Evolutionary conservation across 139 green algal genomes (phyloP).

Genomic region (Coelastrella sp.): DNA sequence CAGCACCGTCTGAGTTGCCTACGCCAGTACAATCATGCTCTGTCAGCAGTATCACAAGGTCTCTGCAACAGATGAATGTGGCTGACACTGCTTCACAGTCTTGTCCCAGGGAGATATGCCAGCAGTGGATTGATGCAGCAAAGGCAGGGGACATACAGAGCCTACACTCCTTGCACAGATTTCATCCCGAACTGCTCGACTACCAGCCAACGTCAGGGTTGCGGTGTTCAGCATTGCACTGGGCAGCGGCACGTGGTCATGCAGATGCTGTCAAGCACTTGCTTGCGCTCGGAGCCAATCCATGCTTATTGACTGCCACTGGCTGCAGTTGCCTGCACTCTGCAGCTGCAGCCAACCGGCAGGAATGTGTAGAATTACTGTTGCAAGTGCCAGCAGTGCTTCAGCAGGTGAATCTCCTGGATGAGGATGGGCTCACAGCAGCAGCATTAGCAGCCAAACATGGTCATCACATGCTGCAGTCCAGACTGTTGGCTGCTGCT

Average conservation of each 20-base stretch:
- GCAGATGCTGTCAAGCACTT: constrained; percentile 7
- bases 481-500: not conserved
- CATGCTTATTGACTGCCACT: not conserved
- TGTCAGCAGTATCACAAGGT: too few species aligned
- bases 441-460: constrained; percentile 5
- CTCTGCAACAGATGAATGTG: too few species aligned
- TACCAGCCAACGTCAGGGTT: not conserved
- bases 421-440: constrained; percentile 31
- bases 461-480: constrained; percentile 17
- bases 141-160: not conserved
- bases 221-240: constrained; percentile 14
- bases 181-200: not conserved
- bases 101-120: not conserved
- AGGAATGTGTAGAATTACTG: not conserved
- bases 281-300: not conserved
- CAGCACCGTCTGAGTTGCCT: too few species aligned
- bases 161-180: not conserved
- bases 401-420: not conserved
- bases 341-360: constrained; percentile 6
- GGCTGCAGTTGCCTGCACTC: constrained; percentile 22
- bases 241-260: constrained; percentile 8
- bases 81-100: too few species aligned
- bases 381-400: not conserved
- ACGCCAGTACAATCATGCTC: too few species aligned
- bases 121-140: constrained; percentile 27